A percentile compares a stretch with the other conserved stretches of the same genome.
These are phyloP conservation scores for Lophiotrema nucula DNA, from an alignment of 495 filamentous ascomycete genomes.

Conservation along the genomic window DNA sequence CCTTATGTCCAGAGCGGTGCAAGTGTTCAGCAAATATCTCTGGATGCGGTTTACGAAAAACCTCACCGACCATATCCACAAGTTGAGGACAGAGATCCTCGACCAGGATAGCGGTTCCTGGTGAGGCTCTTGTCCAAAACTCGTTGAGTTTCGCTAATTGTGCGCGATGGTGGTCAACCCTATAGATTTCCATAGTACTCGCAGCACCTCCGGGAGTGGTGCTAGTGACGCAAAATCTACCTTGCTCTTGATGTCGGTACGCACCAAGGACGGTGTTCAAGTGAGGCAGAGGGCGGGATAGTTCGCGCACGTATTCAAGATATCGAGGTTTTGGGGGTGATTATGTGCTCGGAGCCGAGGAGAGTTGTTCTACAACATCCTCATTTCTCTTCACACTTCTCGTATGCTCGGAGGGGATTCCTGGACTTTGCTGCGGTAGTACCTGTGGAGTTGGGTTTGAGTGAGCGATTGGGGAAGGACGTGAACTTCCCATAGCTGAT, in stretches of 20 bases:
- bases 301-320: neutral
- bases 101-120: conserved; percentile 14
- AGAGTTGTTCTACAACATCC: neutral
- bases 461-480: no score
- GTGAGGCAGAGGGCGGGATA: neutral
- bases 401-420: no score
- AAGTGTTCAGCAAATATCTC: conserved; percentile 34
- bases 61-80: conserved; percentile 26
- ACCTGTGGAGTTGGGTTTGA: no score
- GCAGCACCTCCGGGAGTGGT: no score
- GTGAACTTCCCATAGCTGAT: no score
- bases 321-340: neutral
- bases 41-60: conserved; percentile 25
- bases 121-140: neutral
- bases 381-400: no score
- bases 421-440: no score
- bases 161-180: no score
- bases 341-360: neutral
- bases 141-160: no score
- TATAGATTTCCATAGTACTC: no score
- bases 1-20: neutral
- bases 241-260: neutral
- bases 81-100: conserved; percentile 35
- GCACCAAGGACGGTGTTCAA: neutral
- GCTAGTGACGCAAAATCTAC: no score